Evolutionary conservation across 192 early-diverging fungal genomes (phyloP).

Genomic region (Phlyctochytrium planicorne): DNA sequence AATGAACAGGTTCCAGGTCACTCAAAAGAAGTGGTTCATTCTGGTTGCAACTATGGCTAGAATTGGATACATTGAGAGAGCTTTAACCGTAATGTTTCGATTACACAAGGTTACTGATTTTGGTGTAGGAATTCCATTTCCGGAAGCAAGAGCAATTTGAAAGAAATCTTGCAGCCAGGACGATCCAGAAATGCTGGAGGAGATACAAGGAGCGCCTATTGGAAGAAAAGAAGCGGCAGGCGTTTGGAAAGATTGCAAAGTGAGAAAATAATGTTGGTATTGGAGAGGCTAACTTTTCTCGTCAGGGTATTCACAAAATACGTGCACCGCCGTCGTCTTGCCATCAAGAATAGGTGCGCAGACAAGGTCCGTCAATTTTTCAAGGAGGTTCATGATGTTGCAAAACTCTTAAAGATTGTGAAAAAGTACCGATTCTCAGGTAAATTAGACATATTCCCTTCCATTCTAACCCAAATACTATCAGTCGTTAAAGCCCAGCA

Average conservation of each 20-base stretch:
- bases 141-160: background rate
- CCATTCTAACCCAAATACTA: background rate
- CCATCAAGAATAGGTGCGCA: slow-evolving; percentile 31
- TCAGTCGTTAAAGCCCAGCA: slow-evolving; percentile 49
- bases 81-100: slow-evolving; percentile 29
- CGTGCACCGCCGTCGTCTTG: slow-evolving; percentile 32
- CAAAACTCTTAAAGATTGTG: slow-evolving; percentile 56
- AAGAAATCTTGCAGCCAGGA: background rate
- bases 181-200: background rate
- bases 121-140: background rate
- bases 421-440: slow-evolving; percentile 62
- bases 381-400: slow-evolving; percentile 56
- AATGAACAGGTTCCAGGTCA: slow-evolving; percentile 32
- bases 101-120: slow-evolving; percentile 3
- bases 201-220: background rate
- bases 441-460: slow-evolving; percentile 7
- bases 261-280: slow-evolving; percentile 12
- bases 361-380: slow-evolving; percentile 53
- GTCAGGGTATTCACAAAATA: slow-evolving; percentile 43
- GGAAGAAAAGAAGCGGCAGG: slow-evolving; percentile 8
- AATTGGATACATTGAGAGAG: slow-evolving; percentile 34
- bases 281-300: no score
- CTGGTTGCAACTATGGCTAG: slow-evolving; percentile 42
- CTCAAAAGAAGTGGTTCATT: slow-evolving; percentile 57
- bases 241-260: slow-evolving; percentile 43